phyloP scores from a whole-genome alignment of 441 rosid species.

The Raphanus hybrid region DNA sequence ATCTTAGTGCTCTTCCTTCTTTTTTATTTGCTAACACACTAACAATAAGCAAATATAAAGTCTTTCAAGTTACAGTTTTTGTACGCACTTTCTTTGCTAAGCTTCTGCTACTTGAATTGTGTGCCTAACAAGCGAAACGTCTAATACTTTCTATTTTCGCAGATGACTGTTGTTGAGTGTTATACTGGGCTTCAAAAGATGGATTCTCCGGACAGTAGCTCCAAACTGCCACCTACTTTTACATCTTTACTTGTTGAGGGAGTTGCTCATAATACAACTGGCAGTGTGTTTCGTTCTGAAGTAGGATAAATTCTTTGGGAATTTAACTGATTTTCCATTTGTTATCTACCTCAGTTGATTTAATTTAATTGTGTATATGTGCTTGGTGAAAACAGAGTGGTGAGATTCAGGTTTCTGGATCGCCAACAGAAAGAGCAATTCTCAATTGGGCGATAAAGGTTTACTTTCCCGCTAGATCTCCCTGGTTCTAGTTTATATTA shows the following conservation, averaged over 20 bases:
- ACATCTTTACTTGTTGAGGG: conserved; percentile 43
- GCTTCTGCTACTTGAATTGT: conserved; percentile 11
- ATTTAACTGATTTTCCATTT: conserved; percentile 3
- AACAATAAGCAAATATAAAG: conserved; percentile 8
- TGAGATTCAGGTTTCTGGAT: conserved; percentile 86
- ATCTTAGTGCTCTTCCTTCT: conserved; percentile 5
- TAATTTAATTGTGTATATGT: conserved; percentile 11
- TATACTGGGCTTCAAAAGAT: conserved; percentile 67
- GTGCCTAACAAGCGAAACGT: conserved; percentile 5
- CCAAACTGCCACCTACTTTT: conserved; percentile 53
- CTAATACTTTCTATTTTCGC: conserved; percentile 24
- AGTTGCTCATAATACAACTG: conserved; percentile 84
- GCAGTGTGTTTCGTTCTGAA: conserved; percentile 80
- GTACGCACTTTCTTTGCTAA: conserved; percentile 3
- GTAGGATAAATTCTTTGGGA: conserved; percentile 44
- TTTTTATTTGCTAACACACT: conserved; percentile 8
- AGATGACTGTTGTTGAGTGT: conserved; percentile 49
- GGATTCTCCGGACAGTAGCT: conserved; percentile 61
- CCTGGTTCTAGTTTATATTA: conserved; percentile 15
- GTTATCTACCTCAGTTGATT: conserved; percentile 25
- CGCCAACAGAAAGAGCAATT: conserved; percentile 80
- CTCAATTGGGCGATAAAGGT: conserved; percentile 65
- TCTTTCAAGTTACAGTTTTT: neutral
- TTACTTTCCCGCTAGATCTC: conserved; percentile 29
- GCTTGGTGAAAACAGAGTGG: conserved; percentile 61